phyloP scores from a whole-genome alignment of 306 rosid species.

The Gleditsia sinensis region DNA sequence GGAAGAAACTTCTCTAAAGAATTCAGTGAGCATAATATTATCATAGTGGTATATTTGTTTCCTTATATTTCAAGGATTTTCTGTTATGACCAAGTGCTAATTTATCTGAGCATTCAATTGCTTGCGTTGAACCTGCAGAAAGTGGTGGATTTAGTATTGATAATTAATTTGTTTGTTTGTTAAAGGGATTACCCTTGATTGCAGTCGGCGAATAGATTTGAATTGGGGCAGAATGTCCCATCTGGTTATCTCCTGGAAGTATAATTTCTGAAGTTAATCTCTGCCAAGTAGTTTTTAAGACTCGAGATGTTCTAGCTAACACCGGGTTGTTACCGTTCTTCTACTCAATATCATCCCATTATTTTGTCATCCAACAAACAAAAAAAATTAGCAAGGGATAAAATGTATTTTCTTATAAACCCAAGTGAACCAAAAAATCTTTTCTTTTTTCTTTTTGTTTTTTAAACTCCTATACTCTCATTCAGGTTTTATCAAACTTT shows the following conservation, averaged over 20 bases:
- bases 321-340: conserved; percentile 6
- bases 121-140: conserved; percentile 19
- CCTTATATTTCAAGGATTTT: not conserved
- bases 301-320: conserved; percentile 18
- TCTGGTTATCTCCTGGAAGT: conserved; percentile 28
- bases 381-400: no score
- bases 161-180: conserved; percentile 30
- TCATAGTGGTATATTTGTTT: not conserved
- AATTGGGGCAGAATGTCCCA: conserved; percentile 26
- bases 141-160: conserved; percentile 26
- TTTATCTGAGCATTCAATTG: not conserved
- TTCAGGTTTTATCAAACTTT: no score
- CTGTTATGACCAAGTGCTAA: not conserved
- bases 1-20: no score
- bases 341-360: no score
- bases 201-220: conserved; percentile 59
- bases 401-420: no score
- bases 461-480: no score
- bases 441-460: no score
- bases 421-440: no score
- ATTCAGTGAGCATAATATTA: not conserved
- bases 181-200: conserved; percentile 67
- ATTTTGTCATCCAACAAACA: no score
- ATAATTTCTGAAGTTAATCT: conserved; percentile 29
- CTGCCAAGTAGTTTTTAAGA: conserved; percentile 21